These are phyloP conservation scores for Aechmea fasciata DNA, from an alignment of 176 grass and related monocot species.

Conservation along the genomic window DNA sequence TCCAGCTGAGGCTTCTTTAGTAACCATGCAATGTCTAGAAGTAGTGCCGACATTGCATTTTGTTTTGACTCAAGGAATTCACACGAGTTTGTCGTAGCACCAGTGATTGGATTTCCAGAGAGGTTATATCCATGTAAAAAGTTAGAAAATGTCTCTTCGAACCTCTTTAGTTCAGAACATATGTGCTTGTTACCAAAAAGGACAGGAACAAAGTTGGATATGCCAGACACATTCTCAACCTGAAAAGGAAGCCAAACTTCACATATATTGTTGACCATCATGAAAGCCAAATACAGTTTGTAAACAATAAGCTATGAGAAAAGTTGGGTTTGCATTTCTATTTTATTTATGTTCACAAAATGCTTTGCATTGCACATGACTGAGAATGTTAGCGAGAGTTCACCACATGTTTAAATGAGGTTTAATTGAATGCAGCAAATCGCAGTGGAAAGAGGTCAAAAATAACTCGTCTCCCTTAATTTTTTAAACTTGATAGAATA, in stretches of 20 bases:
- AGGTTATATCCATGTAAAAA: conserved; percentile 9
- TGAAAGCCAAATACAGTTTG: background rate
- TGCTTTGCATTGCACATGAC: too few relatives aligned
- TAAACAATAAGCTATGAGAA: background rate
- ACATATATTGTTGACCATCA: background rate
- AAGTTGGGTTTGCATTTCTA: too few relatives aligned
- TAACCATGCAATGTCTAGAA: conserved; percentile 90
- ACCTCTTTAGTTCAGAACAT: conserved; percentile 67
- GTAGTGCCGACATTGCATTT: conserved; percentile 53
- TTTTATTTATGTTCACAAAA: too few relatives aligned
- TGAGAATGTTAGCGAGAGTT: too few relatives aligned
- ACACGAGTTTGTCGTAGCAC: conserved; percentile 19
- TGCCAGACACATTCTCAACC: conserved; percentile 81
- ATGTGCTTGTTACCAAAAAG: conserved; percentile 68
- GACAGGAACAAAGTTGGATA: conserved; percentile 95
- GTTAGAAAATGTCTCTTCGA: conserved; percentile 40
- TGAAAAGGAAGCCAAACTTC: conserved; percentile 29
- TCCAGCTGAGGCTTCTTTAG: conserved; percentile 43
- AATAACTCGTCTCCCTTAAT: too few relatives aligned
- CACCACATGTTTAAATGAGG: too few relatives aligned
- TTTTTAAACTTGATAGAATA: too few relatives aligned
- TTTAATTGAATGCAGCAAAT: too few relatives aligned
- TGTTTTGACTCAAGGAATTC: conserved; percentile 25
- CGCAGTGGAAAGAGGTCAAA: too few relatives aligned
- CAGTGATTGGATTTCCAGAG: conserved; percentile 16